Evolutionary conservation across 2,329 filamentous ascomycete genomes (phyloP).

Genomic region (Hypoxylon sp.): DNA sequence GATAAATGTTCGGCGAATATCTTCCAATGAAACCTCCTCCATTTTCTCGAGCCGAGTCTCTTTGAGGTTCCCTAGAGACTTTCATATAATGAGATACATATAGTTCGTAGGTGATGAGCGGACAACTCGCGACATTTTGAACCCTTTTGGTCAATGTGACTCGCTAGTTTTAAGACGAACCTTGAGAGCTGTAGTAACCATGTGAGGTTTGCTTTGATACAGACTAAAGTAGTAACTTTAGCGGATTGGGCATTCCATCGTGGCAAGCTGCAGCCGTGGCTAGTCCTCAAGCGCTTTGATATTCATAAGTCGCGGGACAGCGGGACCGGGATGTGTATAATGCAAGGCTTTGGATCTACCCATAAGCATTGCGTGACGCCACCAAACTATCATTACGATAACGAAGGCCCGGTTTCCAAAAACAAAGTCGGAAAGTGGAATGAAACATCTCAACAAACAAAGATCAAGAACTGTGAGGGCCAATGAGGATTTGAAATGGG

Average conservation of each 20-base stretch:
- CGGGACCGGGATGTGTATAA: constrained; percentile 7
- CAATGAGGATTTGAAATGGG: background rate
- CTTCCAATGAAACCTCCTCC: constrained; percentile 1
- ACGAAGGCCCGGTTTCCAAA: constrained; percentile 9
- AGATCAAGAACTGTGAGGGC: constrained; percentile 5
- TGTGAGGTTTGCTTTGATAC: constrained; percentile 1
- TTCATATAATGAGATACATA: background rate
- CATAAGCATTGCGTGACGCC: constrained; percentile 12
- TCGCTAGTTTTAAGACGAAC: background rate
- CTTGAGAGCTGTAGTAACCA: background rate
- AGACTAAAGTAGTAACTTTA: background rate
- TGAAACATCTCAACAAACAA: constrained; percentile 2
- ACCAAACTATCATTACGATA: constrained; percentile 13
- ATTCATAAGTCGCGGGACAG: constrained; percentile 2
- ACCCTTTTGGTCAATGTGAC: background rate
- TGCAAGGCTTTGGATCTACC: constrained; percentile 11
- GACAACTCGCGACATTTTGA: constrained; percentile 1
- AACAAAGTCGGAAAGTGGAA: constrained; percentile 10
- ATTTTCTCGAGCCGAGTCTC: constrained; percentile 3
- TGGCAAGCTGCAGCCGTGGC: background rate
- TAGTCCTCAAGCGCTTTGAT: constrained; percentile 13
- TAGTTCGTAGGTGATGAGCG: background rate
- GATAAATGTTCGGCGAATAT: constrained; percentile 1
- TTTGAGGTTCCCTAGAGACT: background rate
- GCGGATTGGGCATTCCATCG: constrained; percentile 9